Percentiles rank a stretch among this genome's conserved stretches.
Evolutionary conservation across 805 yeast species (phyloP).

Genomic region (Zygosaccharomyces pseudorouxii): DNA sequence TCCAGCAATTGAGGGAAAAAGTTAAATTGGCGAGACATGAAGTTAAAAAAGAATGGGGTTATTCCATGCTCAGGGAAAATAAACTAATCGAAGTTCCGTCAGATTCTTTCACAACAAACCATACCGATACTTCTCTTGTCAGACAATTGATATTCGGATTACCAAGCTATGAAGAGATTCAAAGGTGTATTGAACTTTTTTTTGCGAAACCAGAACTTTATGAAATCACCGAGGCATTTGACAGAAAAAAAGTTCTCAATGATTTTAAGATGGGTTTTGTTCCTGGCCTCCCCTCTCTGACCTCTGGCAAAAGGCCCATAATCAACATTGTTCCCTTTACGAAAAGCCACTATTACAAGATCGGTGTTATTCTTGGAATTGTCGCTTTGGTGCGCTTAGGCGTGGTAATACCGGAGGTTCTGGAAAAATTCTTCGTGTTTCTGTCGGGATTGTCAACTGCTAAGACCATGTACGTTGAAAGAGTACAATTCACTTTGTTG

Average conservation of each 20-base stretch:
- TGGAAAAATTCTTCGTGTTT: conserved; percentile 20
- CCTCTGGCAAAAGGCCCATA: conserved; percentile 5
- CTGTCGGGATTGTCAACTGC: conserved; percentile 28
- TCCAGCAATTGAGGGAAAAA: conserved; percentile 23
- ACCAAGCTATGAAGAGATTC: conserved; percentile 22
- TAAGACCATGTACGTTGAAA: conserved; percentile 29
- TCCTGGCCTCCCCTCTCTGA: conserved; percentile 7
- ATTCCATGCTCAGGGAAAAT: conserved; percentile 21
- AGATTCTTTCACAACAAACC: conserved; percentile 10
- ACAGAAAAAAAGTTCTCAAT: conserved; percentile 19
- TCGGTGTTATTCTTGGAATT: conserved; percentile 28
- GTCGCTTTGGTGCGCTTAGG: conserved; percentile 17
- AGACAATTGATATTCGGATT: conserved; percentile 14
- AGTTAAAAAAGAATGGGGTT: conserved; percentile 20
- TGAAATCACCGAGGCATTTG: conserved; percentile 14
- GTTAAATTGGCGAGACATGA: conserved; percentile 25
- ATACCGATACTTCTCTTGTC: conserved; percentile 2
- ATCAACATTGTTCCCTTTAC: conserved; percentile 9
- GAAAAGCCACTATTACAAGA: conserved; percentile 27
- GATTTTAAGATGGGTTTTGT: conserved; percentile 21
- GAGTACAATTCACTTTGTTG: conserved; percentile 27
- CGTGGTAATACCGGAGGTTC: conserved; percentile 16
- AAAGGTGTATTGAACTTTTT: conserved; percentile 12
- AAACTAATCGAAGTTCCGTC: conserved; percentile 12
- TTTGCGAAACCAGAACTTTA: conserved; percentile 18